Base-by-base conservation (phyloP, 164 flowering plant species). In the Dillenia suffruticosa region DNA sequence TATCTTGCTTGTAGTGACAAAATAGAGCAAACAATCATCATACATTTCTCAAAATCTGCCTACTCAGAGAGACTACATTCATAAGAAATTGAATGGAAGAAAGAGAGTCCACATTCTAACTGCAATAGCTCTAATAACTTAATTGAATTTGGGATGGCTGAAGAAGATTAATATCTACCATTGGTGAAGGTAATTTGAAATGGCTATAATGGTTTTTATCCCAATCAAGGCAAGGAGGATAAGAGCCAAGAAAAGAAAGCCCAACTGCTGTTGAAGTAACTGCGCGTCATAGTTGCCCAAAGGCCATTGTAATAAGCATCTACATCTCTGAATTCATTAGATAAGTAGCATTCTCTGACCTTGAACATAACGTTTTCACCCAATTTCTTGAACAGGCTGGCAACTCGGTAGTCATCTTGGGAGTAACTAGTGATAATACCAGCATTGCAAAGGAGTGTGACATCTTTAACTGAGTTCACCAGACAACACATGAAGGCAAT, bases 251-350 rank as follows among this genome's bases (percentile, higher is more conserved):
- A 49, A 49, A 40, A 50, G 62, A 44, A 5, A 19, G 62, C 17
- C 68, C 68, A 65, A 9, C 56, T 49, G n/a, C 62, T 65, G 44
- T 26, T 15, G 26, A 65, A 65, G 51, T 65, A 65, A 9, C 56
- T 65, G 9, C 62, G 43, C 50, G 7, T 65, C 56, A 58, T 40
- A 12, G 45, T 57, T 13, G 68, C 62, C 50, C 56, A 50, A 47
- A 57, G 13, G 55, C 62, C 51, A 49, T 51, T 32, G 49, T 49
- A 44, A 19, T 65, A 65, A 16, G 50, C 46, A 7, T 65, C 56
- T 44, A 65, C 16, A 11, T 65, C 54, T 17, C 5, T 14, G 16
- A 50, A 40, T 19, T 49, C 17, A 48, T 50, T 14, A n/a, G 57
- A 65, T 12, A 65, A 62, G 22, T 65, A 65, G 19, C 48, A 49